A percentile compares a stretch with the other conserved stretches of the same genome.
These are phyloP conservation scores for Naegleria lovaniensis DNA, from an alignment of 208 protist species.

Conservation along the genomic window DNA sequence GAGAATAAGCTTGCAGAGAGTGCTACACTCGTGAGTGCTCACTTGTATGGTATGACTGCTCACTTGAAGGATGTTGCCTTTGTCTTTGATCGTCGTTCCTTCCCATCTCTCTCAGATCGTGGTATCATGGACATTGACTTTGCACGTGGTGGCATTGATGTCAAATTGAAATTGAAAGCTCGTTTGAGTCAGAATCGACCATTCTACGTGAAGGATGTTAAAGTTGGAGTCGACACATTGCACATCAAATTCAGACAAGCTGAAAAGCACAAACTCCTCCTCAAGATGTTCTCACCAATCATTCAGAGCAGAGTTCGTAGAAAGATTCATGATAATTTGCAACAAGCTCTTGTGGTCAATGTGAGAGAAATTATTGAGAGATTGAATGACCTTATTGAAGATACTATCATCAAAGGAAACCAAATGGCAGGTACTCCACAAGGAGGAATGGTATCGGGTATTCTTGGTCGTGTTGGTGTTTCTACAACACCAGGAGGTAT, in stretches of 20 bases:
- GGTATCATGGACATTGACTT: conserved; percentile 1
- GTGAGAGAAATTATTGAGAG: not conserved
- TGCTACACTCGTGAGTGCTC: not conserved
- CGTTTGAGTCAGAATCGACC: not conserved
- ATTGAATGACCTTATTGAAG: not conserved
- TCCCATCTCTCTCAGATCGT: not conserved
- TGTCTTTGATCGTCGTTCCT: not conserved
- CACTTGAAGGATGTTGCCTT: not conserved
- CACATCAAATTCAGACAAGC: not conserved
- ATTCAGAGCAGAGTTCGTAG: not conserved
- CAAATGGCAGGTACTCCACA: not conserved
- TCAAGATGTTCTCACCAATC: not conserved
- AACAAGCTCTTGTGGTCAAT: not conserved
- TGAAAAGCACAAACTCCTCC: not conserved
- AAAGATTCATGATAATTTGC: not conserved
- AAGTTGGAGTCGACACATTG: not conserved
- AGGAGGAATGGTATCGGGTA: not conserved
- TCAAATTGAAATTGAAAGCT: not conserved
- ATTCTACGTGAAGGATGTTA: not conserved
- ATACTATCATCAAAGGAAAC: not conserved
- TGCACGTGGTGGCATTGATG: not conserved
- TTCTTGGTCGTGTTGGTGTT: not conserved
- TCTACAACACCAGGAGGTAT: not conserved
- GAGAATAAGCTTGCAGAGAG: not conserved
- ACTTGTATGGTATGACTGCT: conserved; percentile 1